phyloP scores from a whole-genome alignment of 1,284 basidiomycete genomes.

The Lignosus rhinocerotis region DNA sequence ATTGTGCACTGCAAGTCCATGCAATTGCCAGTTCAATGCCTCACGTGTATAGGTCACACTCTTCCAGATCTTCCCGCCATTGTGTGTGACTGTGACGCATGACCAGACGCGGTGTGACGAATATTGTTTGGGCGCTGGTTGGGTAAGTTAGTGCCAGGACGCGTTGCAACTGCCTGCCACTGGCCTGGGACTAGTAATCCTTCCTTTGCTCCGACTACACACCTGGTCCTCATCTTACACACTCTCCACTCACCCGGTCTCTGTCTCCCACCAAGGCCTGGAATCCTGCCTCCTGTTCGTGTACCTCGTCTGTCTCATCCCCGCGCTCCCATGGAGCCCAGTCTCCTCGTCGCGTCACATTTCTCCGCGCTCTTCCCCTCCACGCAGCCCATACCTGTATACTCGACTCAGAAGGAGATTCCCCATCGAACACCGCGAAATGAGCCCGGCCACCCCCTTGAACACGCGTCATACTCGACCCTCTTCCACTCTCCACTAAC shows the following conservation, averaged over 20 bases:
- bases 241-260: slow-evolving; percentile 12
- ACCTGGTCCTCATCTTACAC: neutral
- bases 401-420: slow-evolving; percentile 56
- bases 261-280: neutral
- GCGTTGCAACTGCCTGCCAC: neutral
- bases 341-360: slow-evolving; percentile 59
- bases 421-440: slow-evolving; percentile 42
- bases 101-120: neutral
- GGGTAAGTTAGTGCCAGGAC: neutral
- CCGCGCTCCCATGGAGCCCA: slow-evolving; percentile 31
- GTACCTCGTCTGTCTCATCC: neutral
- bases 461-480: slow-evolving; percentile 74
- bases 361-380: slow-evolving; percentile 62
- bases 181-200: too few relatives aligned
- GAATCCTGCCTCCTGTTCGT: neutral
- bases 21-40: too few relatives aligned
- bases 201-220: neutral
- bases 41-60: too few relatives aligned
- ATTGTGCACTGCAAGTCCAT: too few relatives aligned
- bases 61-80: too few relatives aligned
- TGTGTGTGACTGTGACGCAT: neutral
- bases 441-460: slow-evolving; percentile 58
- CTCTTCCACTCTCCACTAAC: slow-evolving; percentile 58
- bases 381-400: slow-evolving; percentile 50
- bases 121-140: neutral